Evolutionary conservation across 1,139 yeast genomes (phyloP), one percentile per base, ranked within the genome.

Genomic region (Neolecta irregularis): DNA sequence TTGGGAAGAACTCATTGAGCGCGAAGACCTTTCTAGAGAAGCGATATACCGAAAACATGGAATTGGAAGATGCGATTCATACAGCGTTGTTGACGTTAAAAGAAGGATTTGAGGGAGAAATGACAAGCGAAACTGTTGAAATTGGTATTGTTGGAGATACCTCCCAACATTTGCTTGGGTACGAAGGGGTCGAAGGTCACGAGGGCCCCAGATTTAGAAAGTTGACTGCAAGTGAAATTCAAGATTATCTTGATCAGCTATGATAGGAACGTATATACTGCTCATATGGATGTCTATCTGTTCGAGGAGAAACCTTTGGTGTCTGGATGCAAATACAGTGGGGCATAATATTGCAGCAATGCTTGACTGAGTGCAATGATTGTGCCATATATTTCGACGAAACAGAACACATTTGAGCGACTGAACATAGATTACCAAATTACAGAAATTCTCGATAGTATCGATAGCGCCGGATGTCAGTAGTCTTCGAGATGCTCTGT

Each of bases 21-120:
- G 98, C 98, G 24, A 88, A 91, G 63, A 88, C 98, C 1, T 91
- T 91, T 52, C 64, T 91, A 53, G 98, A 91, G 56, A 91, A 91
- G 62, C 75, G 98, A 61, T 91, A 96, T 95, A 85, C 83, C 53
- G 92, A 83, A 46, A 93, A 88, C 54, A 65, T 91, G 53, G 98
- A 91, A 60, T 66, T 91, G 44, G 98, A 91, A 61, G 99, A 91
- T 56, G 99, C 96, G 36, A 81, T 91, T 46, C 98, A 91, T 56
- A 91, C 88, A 51, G 94, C 98, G 1, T 65, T 91, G 37, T 64
- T 91, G 49, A 91, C 98, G 3, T 65, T 91, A 55, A 91, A 91
- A 58, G 99, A 91, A 58, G 74, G 93, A 17, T 91, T 91, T 36
- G 99, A 91, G 57, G 98, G 98, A 40, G 99, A 91, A 53, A 79